A percentile compares a stretch with the other conserved stretches of the same genome.
Evolutionary conservation across 2,329 filamentous ascomycete species (phyloP).

Genomic region (Madurella mycetomatis): DNA sequence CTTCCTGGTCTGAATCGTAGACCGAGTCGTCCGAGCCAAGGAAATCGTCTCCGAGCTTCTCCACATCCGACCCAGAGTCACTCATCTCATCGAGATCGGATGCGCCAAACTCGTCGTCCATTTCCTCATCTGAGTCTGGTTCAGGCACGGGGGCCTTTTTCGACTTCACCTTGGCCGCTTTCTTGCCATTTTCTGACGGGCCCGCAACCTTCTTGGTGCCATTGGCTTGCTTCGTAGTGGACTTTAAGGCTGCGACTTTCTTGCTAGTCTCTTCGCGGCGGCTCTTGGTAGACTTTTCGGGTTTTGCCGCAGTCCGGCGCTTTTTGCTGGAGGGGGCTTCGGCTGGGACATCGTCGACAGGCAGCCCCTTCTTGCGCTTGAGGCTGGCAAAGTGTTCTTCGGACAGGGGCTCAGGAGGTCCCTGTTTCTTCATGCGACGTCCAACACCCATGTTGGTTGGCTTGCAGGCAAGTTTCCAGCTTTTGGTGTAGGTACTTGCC

Average conservation of each 20-base stretch:
- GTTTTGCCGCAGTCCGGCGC: conserved; percentile 38
- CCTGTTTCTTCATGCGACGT: conserved; percentile 95
- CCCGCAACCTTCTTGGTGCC: conserved; percentile 28
- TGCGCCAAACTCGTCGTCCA: conserved; percentile 38
- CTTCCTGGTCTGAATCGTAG: conserved; percentile 67
- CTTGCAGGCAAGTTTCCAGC: conserved; percentile 11
- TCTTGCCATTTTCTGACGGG: conserved; percentile 25
- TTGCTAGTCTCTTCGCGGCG: conserved; percentile 23
- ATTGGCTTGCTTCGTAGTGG: conserved; percentile 33
- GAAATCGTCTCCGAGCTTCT: conserved; percentile 54
- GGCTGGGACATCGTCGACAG: conserved; percentile 51
- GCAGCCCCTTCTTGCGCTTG: conserved; percentile 79
- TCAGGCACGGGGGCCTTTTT: conserved; percentile 41
- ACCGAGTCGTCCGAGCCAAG: conserved; percentile 57
- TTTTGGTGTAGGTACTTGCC: conserved; percentile 5
- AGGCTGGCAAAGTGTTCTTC: conserved; percentile 71
- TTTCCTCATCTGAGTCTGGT: conserved; percentile 41
- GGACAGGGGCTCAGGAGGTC: conserved; percentile 74
- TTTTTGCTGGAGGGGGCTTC: conserved; percentile 58
- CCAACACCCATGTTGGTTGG: conserved; percentile 71
- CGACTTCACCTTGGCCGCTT: conserved; percentile 27
- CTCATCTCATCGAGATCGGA: conserved; percentile 47
- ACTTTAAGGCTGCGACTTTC: conserved; percentile 27
- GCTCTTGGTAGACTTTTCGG: conserved; percentile 28
- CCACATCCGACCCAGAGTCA: conserved; percentile 40